Percentiles rank a stretch among this genome's conserved stretches.
Evolutionary conservation across 179 eudicot species (phyloP).

Genomic region (Heliamphora pulchella): DNA sequence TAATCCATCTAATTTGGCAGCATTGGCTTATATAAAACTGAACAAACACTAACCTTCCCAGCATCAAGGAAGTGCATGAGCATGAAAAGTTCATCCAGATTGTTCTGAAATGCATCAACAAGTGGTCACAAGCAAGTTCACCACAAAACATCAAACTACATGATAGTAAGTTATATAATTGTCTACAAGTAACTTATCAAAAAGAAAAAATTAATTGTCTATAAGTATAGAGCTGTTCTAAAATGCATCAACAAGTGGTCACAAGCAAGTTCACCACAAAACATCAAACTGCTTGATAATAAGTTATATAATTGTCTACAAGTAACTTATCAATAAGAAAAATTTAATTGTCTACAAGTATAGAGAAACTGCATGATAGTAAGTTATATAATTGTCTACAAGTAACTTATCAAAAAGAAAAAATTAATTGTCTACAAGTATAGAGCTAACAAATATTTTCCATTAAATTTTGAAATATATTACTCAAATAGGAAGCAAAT

Average conservation of each 20-base stretch:
- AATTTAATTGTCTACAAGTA: background rate
- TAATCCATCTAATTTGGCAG: background rate
- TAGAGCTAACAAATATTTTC: background rate
- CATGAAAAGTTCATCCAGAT: slow-evolving; percentile 98
- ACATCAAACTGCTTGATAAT: background rate
- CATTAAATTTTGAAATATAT: background rate
- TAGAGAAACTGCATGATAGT: background rate
- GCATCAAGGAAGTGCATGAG: slow-evolving; percentile 99
- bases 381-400: background rate
- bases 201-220: too few relatives aligned
- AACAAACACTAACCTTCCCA: slow-evolving; percentile 68
- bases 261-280: background rate
- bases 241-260: slow-evolving; percentile 21
- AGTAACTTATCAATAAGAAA: too few relatives aligned
- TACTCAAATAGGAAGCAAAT: background rate
- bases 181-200: background rate
- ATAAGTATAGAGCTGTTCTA: slow-evolving; percentile 44
- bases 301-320: background rate
- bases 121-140: background rate
- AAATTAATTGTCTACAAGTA: background rate
- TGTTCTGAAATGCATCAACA: slow-evolving; percentile 60
- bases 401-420: too few relatives aligned
- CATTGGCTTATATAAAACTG: slow-evolving; percentile 13
- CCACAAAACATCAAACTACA: background rate
- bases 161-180: background rate